Evolutionary conservation across 106 monocot genomes (phyloP).

Genomic region (Cymbidium sinense): DNA sequence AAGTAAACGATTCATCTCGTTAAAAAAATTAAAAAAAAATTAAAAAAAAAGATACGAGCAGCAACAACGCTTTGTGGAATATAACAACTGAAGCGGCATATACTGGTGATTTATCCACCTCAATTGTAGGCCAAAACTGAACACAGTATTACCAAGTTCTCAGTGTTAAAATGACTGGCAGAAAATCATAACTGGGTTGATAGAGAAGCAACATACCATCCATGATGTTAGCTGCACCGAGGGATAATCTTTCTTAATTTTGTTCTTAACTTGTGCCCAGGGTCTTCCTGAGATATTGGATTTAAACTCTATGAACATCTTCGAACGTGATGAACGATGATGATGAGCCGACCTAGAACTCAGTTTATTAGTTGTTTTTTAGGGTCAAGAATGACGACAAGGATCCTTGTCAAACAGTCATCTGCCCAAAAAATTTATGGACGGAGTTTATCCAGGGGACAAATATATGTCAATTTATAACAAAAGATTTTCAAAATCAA

Average conservation of each 20-base stretch:
- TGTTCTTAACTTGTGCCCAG: constrained; percentile 58
- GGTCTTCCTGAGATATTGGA: constrained; percentile 65
- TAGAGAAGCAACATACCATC: constrained; percentile 44
- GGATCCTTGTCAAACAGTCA: too few species aligned
- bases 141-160: background rate
- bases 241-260: constrained; percentile 66
- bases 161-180: background rate
- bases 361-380: too few species aligned
- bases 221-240: constrained; percentile 69
- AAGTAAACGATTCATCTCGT: background rate
- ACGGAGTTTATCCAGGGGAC: too few species aligned
- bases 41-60: constrained; percentile 80
- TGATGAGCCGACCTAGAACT: too few species aligned
- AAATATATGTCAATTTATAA: too few species aligned
- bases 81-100: constrained; percentile 76
- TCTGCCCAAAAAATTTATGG: too few species aligned
- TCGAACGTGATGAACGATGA: too few species aligned
- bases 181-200: background rate
- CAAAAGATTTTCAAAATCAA: too few species aligned
- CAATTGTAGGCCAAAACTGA: constrained; percentile 84
- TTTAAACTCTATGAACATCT: too few species aligned
- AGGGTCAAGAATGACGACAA: too few species aligned
- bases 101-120: constrained; percentile 84
- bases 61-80: constrained; percentile 77
- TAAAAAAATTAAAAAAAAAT: background rate